Evolutionary conservation across 257 asterid genomes (phyloP), one percentile per base, ranked within the genome.

Genomic region (Eustoma russellianum): DNA sequence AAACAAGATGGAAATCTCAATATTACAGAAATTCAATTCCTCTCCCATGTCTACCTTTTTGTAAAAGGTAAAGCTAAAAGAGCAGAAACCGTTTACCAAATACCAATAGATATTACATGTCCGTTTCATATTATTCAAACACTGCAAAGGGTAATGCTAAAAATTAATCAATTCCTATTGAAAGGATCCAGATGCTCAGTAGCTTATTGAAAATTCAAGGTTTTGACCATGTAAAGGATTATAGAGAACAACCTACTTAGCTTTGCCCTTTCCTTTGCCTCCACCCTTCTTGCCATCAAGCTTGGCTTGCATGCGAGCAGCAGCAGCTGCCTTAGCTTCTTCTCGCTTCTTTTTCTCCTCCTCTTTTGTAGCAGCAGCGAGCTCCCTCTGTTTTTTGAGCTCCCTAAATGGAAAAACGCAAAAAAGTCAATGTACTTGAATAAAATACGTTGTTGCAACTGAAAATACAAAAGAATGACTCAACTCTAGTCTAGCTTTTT

Each of bases 291-390:
- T 92, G 38, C 93, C 85, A 2, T 85, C 95, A 44, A 88, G 94
- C 71, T 88, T 92, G 65, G 99, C 93, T 75, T 85, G 99, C 48
- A 92, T 77, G 54, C 97, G 79, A 33, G 99, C 99, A 17, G 99
- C 88, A 6, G 99, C 99, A 0, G 95, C 95, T 0, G 95, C 95
- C 77, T 92, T 88, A 2, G 99, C 99, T 68, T 88, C 99, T 77
- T 92, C 99, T 56, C 99, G 71, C 75, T 88, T 92, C 90, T 88
- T 92, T 75, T 85, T 92, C 66, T 92, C 99, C 67, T 85, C 99
- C 75, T 88, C 97, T 63, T 92, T 92, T 5, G 55, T 61, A 5
- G 94, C 76, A 49, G 99, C 93, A 0, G 79, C 93, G 34, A 69
- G 30, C 71, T 92, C 99, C 70, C 99, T 77, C 72, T 85, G 99